Evolutionary conservation across 169 alveolate genomes (phyloP), one percentile per base, ranked within the genome.

Genomic region (Amoebophrya sp.): DNA sequence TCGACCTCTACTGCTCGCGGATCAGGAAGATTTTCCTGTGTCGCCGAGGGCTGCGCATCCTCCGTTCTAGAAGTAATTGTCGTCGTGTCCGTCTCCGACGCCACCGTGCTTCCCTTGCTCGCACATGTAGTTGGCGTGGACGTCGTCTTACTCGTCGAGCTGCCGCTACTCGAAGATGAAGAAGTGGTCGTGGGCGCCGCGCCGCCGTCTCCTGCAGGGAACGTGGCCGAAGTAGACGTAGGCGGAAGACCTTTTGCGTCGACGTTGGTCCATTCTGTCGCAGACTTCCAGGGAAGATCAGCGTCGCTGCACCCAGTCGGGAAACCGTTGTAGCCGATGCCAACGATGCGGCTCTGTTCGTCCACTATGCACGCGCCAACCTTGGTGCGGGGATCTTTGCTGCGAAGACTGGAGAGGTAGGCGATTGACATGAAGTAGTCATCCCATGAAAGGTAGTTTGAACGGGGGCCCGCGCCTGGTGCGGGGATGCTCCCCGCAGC

Each of bases 361-460:
- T 58, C 78, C 78, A 58, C 78, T 13, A 58, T 58, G 78, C 78
- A 58, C 38, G 78, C 78, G 78, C 78, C 78, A 29, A 58, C 78
- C 78, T 58, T 58, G 34, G 78, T 58, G 39, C 78, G 7, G 34
- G 78, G 78, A 16, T 58, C 78, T n/a, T 58, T 58, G 78, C 78
- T 58, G 23, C 78, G 78, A 29, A 58, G 34, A 16, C 29, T 7
- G 29, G 78, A 58, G 23, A 58, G 78, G 34, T n/a, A 58, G 39
- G 78, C 78, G 23, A 58, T 58, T 13, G 34, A 2, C 78, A 58
- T 58, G 34, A 58, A 58, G 23, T 58, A 58, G 7, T 58, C 78
- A 2, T 58, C 78, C 78, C 78, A 58, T 13, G 39, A 16, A 10
- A 58, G 34, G 78, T 23, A 58, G 78, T 58, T 29, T 58, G 78